These are phyloP conservation scores for Marsdenia floribunda DNA, from an alignment of 257 asterid genomes.

Conservation along the genomic window DNA sequence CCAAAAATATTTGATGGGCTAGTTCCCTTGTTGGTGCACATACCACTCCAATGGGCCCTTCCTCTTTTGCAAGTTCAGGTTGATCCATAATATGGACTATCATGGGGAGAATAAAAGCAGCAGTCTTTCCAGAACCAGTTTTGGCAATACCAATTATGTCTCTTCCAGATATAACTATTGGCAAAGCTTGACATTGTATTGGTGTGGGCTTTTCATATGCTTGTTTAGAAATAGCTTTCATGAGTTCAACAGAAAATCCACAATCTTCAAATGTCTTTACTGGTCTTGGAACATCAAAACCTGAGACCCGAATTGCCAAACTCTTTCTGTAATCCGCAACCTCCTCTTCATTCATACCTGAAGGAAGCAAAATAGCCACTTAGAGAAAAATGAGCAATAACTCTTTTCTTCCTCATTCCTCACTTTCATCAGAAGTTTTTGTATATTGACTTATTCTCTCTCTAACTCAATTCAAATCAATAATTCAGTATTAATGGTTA, in stretches of 20 bases:
- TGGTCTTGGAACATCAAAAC: constrained; percentile 92
- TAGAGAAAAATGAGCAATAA: not conserved
- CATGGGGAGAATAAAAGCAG: constrained; percentile 95
- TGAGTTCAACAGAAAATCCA: constrained; percentile 77
- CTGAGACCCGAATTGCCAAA: constrained; percentile 85
- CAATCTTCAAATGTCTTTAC: constrained; percentile 77
- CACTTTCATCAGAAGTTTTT: not conserved
- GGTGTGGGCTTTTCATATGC: constrained; percentile 91
- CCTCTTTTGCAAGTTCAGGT: constrained; percentile 86
- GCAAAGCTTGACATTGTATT: constrained; percentile 94
- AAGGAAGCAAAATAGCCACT: constrained; percentile 18
- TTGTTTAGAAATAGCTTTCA: constrained; percentile 87
- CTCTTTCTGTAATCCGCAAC: constrained; percentile 64
- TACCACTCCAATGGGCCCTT: constrained; percentile 95
- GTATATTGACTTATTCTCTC: not conserved
- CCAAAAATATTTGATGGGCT: constrained; percentile 93
- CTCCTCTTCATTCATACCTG: constrained; percentile 82
- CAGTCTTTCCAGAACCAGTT: constrained; percentile 99
- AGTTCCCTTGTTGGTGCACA: constrained; percentile 99
- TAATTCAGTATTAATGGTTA: not conserved
- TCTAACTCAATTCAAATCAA: not conserved
- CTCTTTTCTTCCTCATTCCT: not conserved
- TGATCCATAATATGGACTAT: constrained; percentile 95
- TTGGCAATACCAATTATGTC: constrained; percentile 94
- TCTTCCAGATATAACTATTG: constrained; percentile 92